Percentiles rank a stretch among this genome's conserved stretches.
phyloP scores from a whole-genome alignment of 768 basidiomycete genomes.

The Phaffia australis region DNA sequence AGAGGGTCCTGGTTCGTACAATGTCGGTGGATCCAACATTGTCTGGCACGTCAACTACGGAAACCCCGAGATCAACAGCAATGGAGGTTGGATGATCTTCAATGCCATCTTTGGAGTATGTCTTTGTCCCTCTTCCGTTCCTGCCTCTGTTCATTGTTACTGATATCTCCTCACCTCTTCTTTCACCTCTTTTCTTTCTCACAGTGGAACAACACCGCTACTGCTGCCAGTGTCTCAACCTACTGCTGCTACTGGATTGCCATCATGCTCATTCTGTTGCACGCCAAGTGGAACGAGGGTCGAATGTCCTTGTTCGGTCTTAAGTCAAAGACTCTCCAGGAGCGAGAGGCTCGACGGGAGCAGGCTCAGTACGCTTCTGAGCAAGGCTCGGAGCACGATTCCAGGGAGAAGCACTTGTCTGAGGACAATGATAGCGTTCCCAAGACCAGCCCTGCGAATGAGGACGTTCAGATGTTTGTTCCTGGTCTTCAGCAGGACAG shows the following conservation, averaged over 20 bases:
- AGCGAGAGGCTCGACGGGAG: constrained; percentile 21
- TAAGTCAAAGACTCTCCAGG: constrained; percentile 28
- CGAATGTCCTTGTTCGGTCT: constrained; percentile 35
- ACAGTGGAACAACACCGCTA: constrained; percentile 79
- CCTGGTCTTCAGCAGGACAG: no score
- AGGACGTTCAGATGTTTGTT: no score
- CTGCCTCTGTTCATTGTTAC: neutral
- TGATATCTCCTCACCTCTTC: neutral
- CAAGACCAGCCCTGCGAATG: no score
- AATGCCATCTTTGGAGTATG: constrained; percentile 47
- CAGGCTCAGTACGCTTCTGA: neutral
- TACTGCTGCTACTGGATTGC: constrained; percentile 91
- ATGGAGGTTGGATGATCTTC: constrained; percentile 68
- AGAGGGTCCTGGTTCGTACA: constrained; percentile 70
- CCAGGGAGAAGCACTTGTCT: no score
- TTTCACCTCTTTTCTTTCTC: neutral
- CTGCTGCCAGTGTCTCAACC: constrained; percentile 65
- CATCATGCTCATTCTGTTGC: constrained; percentile 56
- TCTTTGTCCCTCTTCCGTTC: constrained; percentile 29
- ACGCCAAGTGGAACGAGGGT: constrained; percentile 43
- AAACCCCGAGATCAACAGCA: constrained; percentile 49
- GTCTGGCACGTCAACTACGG: constrained; percentile 49
- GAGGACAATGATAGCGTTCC: no score
- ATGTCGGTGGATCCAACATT: constrained; percentile 29
- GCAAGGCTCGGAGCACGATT: no score